Evolutionary conservation across 805 yeast genomes (phyloP).

Genomic region (Suhomyces vadensis): DNA sequence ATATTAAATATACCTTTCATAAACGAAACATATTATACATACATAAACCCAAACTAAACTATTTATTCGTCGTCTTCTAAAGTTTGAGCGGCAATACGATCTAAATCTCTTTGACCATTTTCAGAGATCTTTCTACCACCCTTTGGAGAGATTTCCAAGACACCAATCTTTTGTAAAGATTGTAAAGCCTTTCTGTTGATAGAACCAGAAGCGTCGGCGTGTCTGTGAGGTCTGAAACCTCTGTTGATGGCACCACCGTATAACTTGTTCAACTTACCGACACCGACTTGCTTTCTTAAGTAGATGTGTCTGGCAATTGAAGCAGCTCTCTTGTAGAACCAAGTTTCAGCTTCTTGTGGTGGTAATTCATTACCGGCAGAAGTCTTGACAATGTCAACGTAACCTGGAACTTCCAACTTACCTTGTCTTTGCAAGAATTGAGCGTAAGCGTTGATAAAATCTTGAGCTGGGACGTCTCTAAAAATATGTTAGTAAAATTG

Average conservation of each 20-base stretch:
- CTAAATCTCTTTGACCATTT: slow-evolving; percentile 99
- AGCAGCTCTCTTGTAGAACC: slow-evolving; percentile 99
- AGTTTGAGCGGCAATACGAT: slow-evolving; percentile 99
- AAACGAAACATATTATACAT: slow-evolving; percentile 11
- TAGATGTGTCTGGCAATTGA: slow-evolving; percentile 99
- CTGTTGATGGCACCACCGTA: slow-evolving; percentile 99
- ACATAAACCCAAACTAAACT: slow-evolving; percentile 13
- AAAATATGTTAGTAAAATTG: slow-evolving; percentile 34
- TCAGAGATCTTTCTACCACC: slow-evolving; percentile 99
- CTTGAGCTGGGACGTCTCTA: slow-evolving; percentile 99
- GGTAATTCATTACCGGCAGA: slow-evolving; percentile 98
- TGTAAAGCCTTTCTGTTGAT: slow-evolving; percentile 98
- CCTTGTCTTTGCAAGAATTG: slow-evolving; percentile 99
- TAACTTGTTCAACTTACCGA: slow-evolving; percentile 97
- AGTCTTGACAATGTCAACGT: slow-evolving; percentile 99
- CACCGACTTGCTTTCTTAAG: slow-evolving; percentile 99
- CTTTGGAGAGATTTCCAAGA: slow-evolving; percentile 92
- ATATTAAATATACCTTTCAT: slow-evolving; percentile 5
- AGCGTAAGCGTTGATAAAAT: slow-evolving; percentile 99
- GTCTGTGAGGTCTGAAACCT: slow-evolving; percentile 98
- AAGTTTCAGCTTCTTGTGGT: slow-evolving; percentile 98
- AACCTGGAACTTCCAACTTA: slow-evolving; percentile 99
- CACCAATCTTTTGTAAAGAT: slow-evolving; percentile 97
- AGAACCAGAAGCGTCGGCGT: slow-evolving; percentile 98
- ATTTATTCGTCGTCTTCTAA: slow-evolving; percentile 77